Conservation (phyloP, 1,284 basidiomycete species). For the Melanopsichium pennsylvanicum region DNA sequence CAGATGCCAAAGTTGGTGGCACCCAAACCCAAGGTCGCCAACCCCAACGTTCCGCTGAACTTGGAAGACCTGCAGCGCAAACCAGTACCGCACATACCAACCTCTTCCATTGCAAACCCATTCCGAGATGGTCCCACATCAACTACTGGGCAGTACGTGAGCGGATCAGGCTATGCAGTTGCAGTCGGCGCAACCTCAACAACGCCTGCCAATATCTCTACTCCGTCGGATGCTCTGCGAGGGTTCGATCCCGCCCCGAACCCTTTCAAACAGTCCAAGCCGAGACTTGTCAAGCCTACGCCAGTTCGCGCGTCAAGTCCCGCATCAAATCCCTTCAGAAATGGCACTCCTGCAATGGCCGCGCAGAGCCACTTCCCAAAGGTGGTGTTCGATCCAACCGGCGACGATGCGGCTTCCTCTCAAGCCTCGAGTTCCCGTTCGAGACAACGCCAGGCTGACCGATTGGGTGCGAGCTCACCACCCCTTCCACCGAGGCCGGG, state of each 20-base stretch:
- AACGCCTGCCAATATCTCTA: conserved; percentile 34
- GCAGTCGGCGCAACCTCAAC: conserved; percentile 27
- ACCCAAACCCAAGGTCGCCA: conserved; percentile 41
- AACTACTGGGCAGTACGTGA: conserved; percentile 16
- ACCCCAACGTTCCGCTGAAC: conserved; percentile 38
- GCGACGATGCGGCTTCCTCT: conserved; percentile 35
- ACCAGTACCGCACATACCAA: conserved; percentile 23
- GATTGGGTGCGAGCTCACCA: conserved; percentile 38
- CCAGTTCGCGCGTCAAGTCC: conserved; percentile 56
- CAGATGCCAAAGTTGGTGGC: conserved; percentile 45
- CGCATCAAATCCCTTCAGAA: conserved; percentile 48
- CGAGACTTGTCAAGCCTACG: conserved; percentile 57
- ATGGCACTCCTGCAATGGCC: conserved; percentile 42
- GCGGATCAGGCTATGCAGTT: conserved; percentile 37
- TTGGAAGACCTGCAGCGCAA: conserved; percentile 33
- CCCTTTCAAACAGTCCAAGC: conserved; percentile 61
- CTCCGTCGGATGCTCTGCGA: conserved; percentile 30
- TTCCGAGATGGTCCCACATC: conserved; percentile 37
- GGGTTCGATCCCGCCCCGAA: conserved; percentile 61
- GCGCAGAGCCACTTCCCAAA: conserved; percentile 29
- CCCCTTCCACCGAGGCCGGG: conserved; percentile 46
- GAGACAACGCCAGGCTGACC: conserved; percentile 30
- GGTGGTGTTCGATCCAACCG: conserved; percentile 36
- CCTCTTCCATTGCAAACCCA: conserved; percentile 39
- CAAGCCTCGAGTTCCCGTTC: conserved; percentile 41